phyloP scores from a whole-genome alignment of 2,329 filamentous ascomycete species.

The Lecanoromycetidae sp. region DNA sequence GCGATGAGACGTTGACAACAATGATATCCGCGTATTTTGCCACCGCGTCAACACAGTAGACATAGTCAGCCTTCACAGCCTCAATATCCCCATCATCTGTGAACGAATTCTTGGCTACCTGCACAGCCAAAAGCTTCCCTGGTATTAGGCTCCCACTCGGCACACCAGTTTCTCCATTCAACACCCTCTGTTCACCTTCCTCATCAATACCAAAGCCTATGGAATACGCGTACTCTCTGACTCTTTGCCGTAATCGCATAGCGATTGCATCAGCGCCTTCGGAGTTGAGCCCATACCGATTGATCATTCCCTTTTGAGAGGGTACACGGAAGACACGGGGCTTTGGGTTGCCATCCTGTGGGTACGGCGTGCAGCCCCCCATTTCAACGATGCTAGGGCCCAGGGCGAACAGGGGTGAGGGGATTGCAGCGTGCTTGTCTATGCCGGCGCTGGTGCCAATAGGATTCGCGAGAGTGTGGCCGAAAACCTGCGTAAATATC shows the following conservation, averaged over 20 bases:
- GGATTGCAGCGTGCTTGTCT: constrained; percentile 86
- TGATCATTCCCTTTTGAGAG: constrained; percentile 76
- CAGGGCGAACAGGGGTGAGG: constrained; percentile 69
- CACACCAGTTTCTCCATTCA: constrained; percentile 64
- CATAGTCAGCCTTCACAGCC: constrained; percentile 67
- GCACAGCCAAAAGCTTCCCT: constrained; percentile 72
- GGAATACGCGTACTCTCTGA: constrained; percentile 62
- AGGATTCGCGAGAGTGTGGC: constrained; percentile 65
- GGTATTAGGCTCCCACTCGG: constrained; percentile 68
- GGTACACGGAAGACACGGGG: constrained; percentile 76
- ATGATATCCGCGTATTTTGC: constrained; percentile 85
- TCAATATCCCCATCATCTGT: constrained; percentile 76
- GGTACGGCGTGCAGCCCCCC: constrained; percentile 75
- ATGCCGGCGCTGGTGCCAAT: constrained; percentile 91
- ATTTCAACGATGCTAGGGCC: constrained; percentile 84
- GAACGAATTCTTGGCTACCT: constrained; percentile 93
- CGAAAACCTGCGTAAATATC: constrained; percentile 49
- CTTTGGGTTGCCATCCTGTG: constrained; percentile 76
- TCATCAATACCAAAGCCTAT: constrained; percentile 53
- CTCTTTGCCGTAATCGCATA: constrained; percentile 60
- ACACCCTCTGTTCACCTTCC: constrained; percentile 55
- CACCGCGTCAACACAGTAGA: constrained; percentile 74
- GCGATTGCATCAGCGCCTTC: constrained; percentile 81
- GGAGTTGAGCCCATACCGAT: constrained; percentile 91
- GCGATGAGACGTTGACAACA: constrained; percentile 96